Base-by-base conservation (phyloP, 257 asterid genomes). In the Paraleonurus japonicus region DNA sequence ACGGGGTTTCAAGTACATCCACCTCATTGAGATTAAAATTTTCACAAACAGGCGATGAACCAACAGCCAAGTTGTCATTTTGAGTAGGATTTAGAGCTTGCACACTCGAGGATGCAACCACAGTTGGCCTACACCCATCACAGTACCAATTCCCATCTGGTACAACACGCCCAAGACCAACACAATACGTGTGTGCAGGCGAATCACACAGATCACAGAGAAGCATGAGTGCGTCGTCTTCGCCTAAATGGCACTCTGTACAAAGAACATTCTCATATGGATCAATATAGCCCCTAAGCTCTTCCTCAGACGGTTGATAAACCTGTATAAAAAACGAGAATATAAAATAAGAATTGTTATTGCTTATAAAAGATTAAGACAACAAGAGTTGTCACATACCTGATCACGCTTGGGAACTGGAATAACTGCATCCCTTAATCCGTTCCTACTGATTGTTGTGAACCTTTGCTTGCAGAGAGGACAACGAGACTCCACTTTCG, bases 121-220 rank as follows among this genome's bases (percentile, higher is more conserved):
- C 84, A 37, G 85, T 74, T 67, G 96, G 91, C 20, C 83, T 87
- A 77, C 97, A 90, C 76, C 83, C 86, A 47, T 87, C 90, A 74
- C 97, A 90, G 69, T 86, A 88, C 97, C 97, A 90, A 77, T 86
- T 85, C 47, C 92, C 97, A 48, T 88, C 92, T 6, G 97, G 97
- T 23, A 88, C 97, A 75, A 86, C 90, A 47, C 30, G 76, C 65
- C 95, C 94, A 51, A 88, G 90, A 69, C 95, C 94, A 27, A 88
- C 94, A 58, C 92, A 88, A 33, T 88, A 88, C 43, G 97, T 88
- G 74, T 88, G 96, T 7, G 96, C 87, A 54, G 96, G 82, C 45
- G 89, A 86, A 84, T 88, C 94, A 82, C 97, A 88, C 58, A 82
- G 82, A 85, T 88, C 97, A 10, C 96, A 90, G 0, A 90, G 89